Conservation (phyloP, 164 flowering plant genomes). For the Euptelea pleiosperma region DNA sequence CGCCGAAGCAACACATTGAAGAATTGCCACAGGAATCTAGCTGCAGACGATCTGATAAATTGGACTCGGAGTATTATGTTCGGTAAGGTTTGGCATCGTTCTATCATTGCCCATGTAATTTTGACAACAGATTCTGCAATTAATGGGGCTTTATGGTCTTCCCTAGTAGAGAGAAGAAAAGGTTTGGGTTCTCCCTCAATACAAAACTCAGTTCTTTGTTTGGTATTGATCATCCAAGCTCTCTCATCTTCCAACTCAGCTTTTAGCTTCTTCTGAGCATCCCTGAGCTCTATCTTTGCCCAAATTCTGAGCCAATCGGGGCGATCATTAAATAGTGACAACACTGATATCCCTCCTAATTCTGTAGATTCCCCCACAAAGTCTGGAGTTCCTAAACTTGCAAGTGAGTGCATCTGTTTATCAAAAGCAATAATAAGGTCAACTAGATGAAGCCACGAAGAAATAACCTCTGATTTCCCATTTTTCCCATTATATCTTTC, state of each 20-base stretch:
- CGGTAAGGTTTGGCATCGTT: conserved; percentile 49
- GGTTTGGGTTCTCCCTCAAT: conserved; percentile 18
- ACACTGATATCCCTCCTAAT: conserved; percentile 29
- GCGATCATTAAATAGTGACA: conserved; percentile 43
- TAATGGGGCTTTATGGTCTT: conserved; percentile 50
- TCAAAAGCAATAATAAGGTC: conserved; percentile 55
- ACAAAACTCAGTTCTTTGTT: conserved; percentile 7
- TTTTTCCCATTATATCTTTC: conserved; percentile 31
- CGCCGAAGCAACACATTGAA: conserved; percentile 33
- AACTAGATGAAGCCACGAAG: conserved; percentile 63
- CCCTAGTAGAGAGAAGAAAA: conserved; percentile 34
- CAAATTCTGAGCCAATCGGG: conserved; percentile 61
- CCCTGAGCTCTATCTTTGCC: conserved; percentile 64
- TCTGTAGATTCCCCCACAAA: conserved; percentile 11
- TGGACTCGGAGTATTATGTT: conserved; percentile 20
- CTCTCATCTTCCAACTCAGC: conserved; percentile 40
- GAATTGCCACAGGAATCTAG: conserved; percentile 43
- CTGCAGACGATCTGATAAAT: conserved; percentile 47
- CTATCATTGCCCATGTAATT: conserved; percentile 42
- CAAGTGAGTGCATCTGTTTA: conserved; percentile 48
- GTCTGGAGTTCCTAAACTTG: conserved; percentile 32
- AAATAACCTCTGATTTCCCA: conserved; percentile 27
- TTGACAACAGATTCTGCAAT: conserved; percentile 42
- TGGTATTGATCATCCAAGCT: conserved; percentile 35
- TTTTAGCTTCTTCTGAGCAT: conserved; percentile 51